Conservation (phyloP, 1,284 basidiomycete species). For the Lignosus rhinocerotis region DNA sequence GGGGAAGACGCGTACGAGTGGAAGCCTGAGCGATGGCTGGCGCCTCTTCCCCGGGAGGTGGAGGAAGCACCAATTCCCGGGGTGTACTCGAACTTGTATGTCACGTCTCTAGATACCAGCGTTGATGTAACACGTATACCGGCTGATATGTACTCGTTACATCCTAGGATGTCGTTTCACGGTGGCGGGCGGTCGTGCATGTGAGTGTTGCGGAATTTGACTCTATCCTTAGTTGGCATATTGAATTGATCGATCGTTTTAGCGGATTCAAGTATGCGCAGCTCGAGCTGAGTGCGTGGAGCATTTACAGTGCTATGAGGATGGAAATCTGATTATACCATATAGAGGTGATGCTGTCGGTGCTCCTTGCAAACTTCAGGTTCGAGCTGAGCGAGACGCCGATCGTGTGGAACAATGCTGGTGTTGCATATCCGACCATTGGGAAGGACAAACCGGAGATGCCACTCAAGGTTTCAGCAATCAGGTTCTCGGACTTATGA, state of each 20-base stretch:
- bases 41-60: constrained; percentile 23
- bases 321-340: background rate
- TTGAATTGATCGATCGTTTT: background rate
- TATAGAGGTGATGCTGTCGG: constrained; percentile 18
- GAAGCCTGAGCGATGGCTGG: constrained; percentile 39
- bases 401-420: constrained; percentile 17
- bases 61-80: constrained; percentile 27
- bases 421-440: constrained; percentile 18
- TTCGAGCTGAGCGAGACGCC: constrained; percentile 17
- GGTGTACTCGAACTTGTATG: constrained; percentile 27
- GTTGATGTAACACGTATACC: too few species aligned
- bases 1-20: constrained; percentile 55
- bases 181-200: constrained; percentile 35
- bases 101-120: background rate
- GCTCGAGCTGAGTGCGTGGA: constrained; percentile 34
- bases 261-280: constrained; percentile 36
- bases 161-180: constrained; percentile 34
- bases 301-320: background rate
- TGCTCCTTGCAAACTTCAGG: constrained; percentile 17
- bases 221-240: background rate
- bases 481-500: background rate
- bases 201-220: constrained; percentile 14
- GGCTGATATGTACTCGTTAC: background rate
- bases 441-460: constrained; percentile 13
- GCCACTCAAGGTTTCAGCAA: constrained; percentile 11